Evolutionary conservation across 371 early-diverging fungal genomes (phyloP).

Genomic region (Mucor saturninus): DNA sequence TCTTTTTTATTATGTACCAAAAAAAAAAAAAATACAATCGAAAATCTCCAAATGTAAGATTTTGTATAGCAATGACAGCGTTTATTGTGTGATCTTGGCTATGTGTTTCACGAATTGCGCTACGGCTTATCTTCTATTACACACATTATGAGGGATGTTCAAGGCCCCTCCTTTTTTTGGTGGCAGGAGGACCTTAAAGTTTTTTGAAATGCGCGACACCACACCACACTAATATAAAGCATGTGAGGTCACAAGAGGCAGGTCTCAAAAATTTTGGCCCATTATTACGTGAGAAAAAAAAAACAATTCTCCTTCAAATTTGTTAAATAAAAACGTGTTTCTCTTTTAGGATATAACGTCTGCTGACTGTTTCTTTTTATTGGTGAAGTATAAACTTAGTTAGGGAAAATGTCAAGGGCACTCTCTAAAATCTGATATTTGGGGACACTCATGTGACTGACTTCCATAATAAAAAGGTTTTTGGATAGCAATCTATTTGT

Average conservation of each 20-base stretch:
- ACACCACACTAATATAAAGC: conserved; percentile 1
- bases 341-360: background rate
- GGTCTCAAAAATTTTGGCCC: background rate
- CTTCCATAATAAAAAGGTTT: no score
- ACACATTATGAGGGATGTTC: background rate
- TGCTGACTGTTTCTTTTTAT: background rate
- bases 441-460: no score
- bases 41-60: no score
- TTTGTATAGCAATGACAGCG: no score
- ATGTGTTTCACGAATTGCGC: no score
- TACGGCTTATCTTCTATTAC: no score
- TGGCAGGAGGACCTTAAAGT: background rate
- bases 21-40: no score
- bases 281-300: conserved; percentile 8
- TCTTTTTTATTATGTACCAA: background rate
- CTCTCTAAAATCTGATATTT: no score
- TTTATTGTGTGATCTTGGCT: no score
- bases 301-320: conserved; percentile 3
- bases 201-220: background rate
- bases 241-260: conserved; percentile 17
- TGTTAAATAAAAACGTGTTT: conserved; percentile 15
- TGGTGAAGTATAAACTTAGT: no score
- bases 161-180: background rate
- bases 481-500: no score
- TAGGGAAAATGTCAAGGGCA: no score